phyloP scores from a whole-genome alignment of 2,329 filamentous ascomycete species.

The Phaeosphaeria sp. region DNA sequence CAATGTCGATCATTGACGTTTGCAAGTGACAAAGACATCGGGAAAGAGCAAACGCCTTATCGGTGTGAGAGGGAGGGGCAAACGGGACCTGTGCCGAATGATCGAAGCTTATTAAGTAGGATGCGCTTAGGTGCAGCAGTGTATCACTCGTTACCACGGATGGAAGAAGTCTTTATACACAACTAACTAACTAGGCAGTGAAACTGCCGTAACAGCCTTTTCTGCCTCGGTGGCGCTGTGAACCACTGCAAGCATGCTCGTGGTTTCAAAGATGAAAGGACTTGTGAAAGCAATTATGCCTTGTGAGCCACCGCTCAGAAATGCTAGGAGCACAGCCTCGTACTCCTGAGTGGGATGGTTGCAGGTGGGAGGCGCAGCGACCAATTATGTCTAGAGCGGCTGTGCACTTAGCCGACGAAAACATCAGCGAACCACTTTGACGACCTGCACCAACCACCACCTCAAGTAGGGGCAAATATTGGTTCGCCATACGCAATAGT shows the following conservation, averaged over 20 bases:
- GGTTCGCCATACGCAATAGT: slow-evolving; percentile 1
- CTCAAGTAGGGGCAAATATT: background rate
- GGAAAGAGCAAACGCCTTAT: slow-evolving; percentile 3
- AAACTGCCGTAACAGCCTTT: background rate
- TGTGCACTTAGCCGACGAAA: background rate
- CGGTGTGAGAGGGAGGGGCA: background rate
- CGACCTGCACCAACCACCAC: background rate
- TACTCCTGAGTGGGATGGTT: background rate
- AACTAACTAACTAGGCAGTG: background rate
- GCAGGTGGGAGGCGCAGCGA: background rate
- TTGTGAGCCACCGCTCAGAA: background rate
- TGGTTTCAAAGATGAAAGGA: background rate
- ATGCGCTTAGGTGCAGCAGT: slow-evolving; percentile 2
- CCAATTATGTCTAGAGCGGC: background rate
- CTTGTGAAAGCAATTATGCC: background rate
- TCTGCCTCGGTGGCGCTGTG: background rate
- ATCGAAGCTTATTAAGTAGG: slow-evolving; percentile 1
- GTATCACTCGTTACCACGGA: background rate
- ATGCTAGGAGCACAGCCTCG: background rate
- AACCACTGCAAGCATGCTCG: background rate
- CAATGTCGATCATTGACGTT: slow-evolving; percentile 6
- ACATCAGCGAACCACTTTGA: background rate
- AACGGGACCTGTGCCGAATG: slow-evolving; percentile 1
- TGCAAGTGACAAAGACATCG: slow-evolving; percentile 21
- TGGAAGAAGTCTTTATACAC: background rate